These are phyloP conservation scores for Teunomyces stri DNA, from an alignment of 805 yeast genomes.

Conservation along the genomic window DNA sequence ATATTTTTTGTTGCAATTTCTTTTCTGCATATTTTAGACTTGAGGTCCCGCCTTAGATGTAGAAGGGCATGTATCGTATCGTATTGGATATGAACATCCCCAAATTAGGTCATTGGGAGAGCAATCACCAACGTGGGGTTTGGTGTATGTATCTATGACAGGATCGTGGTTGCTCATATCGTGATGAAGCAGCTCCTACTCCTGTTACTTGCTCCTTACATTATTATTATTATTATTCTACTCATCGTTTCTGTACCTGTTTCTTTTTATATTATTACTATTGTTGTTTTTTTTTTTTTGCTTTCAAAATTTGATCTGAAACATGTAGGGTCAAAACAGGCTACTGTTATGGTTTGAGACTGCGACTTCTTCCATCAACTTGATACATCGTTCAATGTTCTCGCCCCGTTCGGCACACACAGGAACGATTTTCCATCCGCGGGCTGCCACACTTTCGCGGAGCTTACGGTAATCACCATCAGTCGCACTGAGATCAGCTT, in stretches of 20 bases:
- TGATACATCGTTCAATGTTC: constrained; percentile 67
- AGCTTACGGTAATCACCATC: constrained; percentile 48
- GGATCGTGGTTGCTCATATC: too few relatives aligned
- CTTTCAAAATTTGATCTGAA: neutral
- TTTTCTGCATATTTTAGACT: neutral
- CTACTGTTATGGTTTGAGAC: too few relatives aligned
- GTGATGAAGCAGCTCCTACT: too few relatives aligned
- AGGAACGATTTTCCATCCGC: constrained; percentile 73
- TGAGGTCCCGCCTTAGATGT: neutral
- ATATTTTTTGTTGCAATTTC: neutral
- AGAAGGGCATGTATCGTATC: neutral
- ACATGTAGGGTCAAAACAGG: neutral
- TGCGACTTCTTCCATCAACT: constrained; percentile 67
- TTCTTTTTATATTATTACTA: neutral
- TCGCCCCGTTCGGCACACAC: constrained; percentile 76
- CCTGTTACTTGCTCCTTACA: neutral
- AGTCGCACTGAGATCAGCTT: constrained; percentile 73
- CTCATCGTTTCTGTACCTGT: neutral
- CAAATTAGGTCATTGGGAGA: neutral
- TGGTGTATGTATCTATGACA: neutral
- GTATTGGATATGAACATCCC: neutral
- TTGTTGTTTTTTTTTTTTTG: neutral
- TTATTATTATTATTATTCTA: neutral
- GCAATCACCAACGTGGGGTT: neutral
- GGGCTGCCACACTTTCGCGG: constrained; percentile 37